Conservation (phyloP, 257 asterid species). For the Haberlea rhodopensis region DNA sequence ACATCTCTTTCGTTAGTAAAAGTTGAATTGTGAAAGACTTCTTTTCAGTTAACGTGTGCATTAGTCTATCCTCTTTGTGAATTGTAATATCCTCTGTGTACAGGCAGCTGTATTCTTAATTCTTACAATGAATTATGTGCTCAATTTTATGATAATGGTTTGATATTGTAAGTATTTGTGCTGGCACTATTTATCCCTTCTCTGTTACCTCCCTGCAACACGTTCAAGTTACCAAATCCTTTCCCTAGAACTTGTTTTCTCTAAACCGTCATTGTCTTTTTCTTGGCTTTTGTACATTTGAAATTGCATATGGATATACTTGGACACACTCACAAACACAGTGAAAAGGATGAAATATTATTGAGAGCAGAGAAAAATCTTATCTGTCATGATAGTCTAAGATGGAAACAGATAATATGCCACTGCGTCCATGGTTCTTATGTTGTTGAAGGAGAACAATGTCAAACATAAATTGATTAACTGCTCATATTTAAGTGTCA, state of each 20-base stretch:
- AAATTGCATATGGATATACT: constrained; percentile 4
- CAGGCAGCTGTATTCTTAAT: not conserved
- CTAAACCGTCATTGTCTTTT: not conserved
- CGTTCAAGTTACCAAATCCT: not conserved
- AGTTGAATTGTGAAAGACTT: not conserved
- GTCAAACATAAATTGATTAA: not conserved
- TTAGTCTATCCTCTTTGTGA: no score
- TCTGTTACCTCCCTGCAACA: not conserved
- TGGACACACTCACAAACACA: not conserved
- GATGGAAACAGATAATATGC: no score
- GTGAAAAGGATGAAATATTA: constrained; percentile 7
- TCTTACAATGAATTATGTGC: not conserved
- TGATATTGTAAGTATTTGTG: not conserved
- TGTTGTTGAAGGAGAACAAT: not conserved
- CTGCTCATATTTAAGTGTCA: no score
- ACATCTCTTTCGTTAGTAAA: no score
- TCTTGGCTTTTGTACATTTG: not conserved
- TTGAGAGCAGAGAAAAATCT: not conserved
- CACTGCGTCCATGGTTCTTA: constrained; percentile 7
- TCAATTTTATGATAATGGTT: not conserved
- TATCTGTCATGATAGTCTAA: not conserved
- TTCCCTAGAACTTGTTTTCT: not conserved
- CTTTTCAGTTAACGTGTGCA: not conserved
- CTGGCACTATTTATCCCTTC: not conserved
- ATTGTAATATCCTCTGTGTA: no score